phyloP scores from a whole-genome alignment of 2,329 filamentous ascomycete genomes.

The Exutisphaerella laricina region DNA sequence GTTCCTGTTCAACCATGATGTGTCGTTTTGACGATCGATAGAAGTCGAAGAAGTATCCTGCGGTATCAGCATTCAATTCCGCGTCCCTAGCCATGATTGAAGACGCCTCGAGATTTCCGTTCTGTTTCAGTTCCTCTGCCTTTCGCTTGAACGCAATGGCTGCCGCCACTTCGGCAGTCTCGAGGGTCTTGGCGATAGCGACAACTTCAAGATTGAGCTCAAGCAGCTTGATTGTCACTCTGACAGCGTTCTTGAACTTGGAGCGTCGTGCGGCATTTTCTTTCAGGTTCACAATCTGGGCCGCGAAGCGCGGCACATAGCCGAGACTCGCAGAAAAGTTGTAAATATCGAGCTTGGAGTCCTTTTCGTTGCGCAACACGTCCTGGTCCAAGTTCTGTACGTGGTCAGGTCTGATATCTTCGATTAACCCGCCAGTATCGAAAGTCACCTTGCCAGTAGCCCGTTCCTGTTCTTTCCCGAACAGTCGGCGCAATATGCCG shows the following conservation, averaged over 20 bases:
- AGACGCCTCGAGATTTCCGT: slow-evolving; percentile 7
- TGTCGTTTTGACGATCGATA: slow-evolving; percentile 22
- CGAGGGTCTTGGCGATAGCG: slow-evolving; percentile 25
- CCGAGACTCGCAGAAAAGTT: slow-evolving; percentile 40
- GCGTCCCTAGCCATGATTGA: slow-evolving; percentile 7
- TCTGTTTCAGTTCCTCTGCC: slow-evolving; percentile 32
- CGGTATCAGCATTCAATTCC: slow-evolving; percentile 36
- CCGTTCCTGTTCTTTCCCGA: no score
- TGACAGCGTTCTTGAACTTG: background rate
- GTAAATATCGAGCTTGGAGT: slow-evolving; percentile 34
- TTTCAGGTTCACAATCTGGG: background rate
- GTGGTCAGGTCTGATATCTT: no score
- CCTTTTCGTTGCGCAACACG: slow-evolving; percentile 21
- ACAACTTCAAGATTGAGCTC: slow-evolving; percentile 34
- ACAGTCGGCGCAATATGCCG: no score
- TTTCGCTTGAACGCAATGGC: slow-evolving; percentile 36
- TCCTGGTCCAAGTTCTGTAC: slow-evolving; percentile 18
- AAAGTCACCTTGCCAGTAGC: slow-evolving; percentile 1
- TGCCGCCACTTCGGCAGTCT: slow-evolving; percentile 34
- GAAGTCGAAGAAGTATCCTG: slow-evolving; percentile 35
- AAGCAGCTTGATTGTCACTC: slow-evolving; percentile 29
- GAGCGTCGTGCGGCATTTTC: background rate
- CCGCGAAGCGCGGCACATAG: background rate
- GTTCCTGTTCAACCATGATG: slow-evolving; percentile 22
- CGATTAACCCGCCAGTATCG: slow-evolving; percentile 10